These are phyloP conservation scores for Orobanche coerulescens DNA, from an alignment of 257 asterid species.

Conservation along the genomic window DNA sequence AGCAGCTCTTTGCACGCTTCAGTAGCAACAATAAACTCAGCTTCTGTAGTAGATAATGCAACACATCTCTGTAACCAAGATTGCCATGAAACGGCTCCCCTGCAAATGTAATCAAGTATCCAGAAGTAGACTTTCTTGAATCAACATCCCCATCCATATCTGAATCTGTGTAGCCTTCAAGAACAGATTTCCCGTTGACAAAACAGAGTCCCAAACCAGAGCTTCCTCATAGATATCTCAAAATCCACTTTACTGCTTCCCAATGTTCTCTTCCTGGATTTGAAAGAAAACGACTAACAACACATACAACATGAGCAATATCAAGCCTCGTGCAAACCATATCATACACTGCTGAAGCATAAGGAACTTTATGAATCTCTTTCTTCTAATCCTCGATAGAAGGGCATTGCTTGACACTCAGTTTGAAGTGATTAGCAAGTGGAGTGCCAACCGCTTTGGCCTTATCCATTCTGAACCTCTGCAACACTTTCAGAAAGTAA, in stretches of 20 bases:
- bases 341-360: not conserved
- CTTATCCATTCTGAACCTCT: not conserved
- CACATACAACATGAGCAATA: not conserved
- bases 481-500: not conserved
- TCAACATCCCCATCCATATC: not conserved
- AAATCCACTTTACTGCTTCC: not conserved
- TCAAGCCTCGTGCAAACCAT: not conserved
- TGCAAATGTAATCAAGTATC: not conserved
- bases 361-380: not conserved
- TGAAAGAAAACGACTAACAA: not conserved
- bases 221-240: not conserved
- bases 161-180: not conserved
- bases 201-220: not conserved
- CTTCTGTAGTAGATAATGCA: not conserved
- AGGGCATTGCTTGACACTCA: not conserved
- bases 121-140: not conserved
- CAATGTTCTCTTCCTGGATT: not conserved
- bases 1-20: not conserved
- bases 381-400: not conserved
- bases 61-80: not conserved
- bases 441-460: not conserved
- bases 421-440: not conserved
- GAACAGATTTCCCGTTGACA: not conserved
- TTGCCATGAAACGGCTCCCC: not conserved
- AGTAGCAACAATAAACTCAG: not conserved